Evolutionary conservation across 225 moss, liverwort and hornwort species (phyloP), one percentile per base, ranked within the genome.

Genomic region (Sphagnum tenellum): DNA sequence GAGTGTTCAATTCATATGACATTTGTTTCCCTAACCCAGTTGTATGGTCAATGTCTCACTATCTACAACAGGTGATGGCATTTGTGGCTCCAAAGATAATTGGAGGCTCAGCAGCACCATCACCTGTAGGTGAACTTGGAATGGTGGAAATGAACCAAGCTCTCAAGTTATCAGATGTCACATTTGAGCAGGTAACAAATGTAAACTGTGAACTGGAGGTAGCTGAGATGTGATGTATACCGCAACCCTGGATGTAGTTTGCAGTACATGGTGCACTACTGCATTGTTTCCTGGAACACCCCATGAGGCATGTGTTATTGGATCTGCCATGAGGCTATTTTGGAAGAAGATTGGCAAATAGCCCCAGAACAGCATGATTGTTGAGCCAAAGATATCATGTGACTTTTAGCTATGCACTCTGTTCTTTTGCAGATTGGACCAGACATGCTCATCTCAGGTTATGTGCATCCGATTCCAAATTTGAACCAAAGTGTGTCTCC

Each of bases 61-160:
- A 29, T 29, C 29, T 29, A 29, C 29, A 58, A 45, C 92, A 92
- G 92, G 88, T 95, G 46, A 86, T 92, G 68, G 89, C 92, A 47
- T 92, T 95, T 68, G 84, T 95, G 64, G 92, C 88, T 63, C 95
- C 95, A 1, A 95, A 95, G 76, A 95, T 92, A 44, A 92, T 95
- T 50, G 95, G 95, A 65, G 95, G 95, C 69, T 82, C 65, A 64
- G 71, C 79, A 66, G 95, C 92, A 50, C 95, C 95, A 50, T 79
- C 95, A 56, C 95, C 95, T 45, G 95, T 95, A 46, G 95, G 92
- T 69, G 92, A 92, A 54, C 75, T 92, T 55, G 95, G 92, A 64
- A 95, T 95, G 92, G 92, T 95, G 61, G 92, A 95, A 73, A 95
- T 95, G 92, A 95, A 86, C 3, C 95, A 95, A 79, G 95, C 95